Conservation (phyloP, 768 basidiomycete genomes). For the Termitomyces sp. region DNA sequence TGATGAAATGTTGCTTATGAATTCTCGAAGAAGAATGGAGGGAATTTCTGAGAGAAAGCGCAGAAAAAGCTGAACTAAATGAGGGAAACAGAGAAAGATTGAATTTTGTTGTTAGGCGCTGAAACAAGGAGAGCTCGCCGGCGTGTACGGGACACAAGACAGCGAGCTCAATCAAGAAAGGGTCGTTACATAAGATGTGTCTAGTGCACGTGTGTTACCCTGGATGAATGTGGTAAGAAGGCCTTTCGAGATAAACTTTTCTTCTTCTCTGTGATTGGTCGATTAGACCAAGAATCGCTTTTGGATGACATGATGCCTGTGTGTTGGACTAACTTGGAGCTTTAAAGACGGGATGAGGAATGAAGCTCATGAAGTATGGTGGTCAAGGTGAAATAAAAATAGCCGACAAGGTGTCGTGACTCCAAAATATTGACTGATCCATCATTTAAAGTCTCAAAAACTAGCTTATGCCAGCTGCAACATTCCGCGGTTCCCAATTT, state of each 20-base stretch:
- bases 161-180: not conserved
- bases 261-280: not conserved
- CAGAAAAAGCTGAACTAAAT: not conserved
- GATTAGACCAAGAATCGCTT: not conserved
- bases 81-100: not conserved
- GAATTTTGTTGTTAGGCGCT: not conserved
- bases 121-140: constrained; percentile 1
- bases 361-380: not conserved
- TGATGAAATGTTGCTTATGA: constrained; percentile 4
- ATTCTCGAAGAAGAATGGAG: not conserved
- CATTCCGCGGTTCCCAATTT: no score
- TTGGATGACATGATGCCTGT: not conserved
- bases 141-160: not conserved
- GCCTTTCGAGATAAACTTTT: not conserved
- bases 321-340: not conserved
- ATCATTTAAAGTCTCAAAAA: no score
- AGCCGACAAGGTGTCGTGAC: not conserved
- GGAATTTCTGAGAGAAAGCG: not conserved
- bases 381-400: not conserved
- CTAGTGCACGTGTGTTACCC: not conserved
- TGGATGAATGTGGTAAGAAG: not conserved
- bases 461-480: no score
- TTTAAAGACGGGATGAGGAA: not conserved
- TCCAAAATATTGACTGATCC: not conserved
- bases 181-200: not conserved